Evolutionary conservation across 2,329 filamentous ascomycete genomes (phyloP).

Genomic region (Pochonia chlamydosporia): DNA sequence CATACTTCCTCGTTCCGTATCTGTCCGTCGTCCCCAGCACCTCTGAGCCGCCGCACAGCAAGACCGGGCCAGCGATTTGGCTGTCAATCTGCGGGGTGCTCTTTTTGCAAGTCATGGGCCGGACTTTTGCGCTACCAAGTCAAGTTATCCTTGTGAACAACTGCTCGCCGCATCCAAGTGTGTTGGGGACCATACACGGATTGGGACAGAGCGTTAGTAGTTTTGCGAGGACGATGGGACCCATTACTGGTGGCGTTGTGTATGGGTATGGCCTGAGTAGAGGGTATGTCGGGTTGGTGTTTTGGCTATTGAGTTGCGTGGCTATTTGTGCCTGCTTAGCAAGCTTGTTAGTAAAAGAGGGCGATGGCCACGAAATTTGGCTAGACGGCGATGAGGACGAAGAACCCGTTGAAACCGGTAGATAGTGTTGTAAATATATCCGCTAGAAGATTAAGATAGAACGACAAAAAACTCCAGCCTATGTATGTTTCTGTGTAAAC

Average conservation of each 20-base stretch:
- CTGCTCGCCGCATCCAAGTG: slow-evolving; percentile 41
- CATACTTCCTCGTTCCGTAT: slow-evolving; percentile 66
- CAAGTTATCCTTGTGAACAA: slow-evolving; percentile 43
- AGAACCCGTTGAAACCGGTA: slow-evolving; percentile 6
- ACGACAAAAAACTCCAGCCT: neutral
- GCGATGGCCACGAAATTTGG: slow-evolving; percentile 60
- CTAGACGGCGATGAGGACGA: slow-evolving; percentile 54
- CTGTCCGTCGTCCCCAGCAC: slow-evolving; percentile 60
- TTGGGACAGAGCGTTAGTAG: slow-evolving; percentile 53
- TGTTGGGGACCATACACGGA: slow-evolving; percentile 43
- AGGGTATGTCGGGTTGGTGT: slow-evolving; percentile 50
- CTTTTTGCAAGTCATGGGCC: slow-evolving; percentile 57
- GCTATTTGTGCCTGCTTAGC: slow-evolving; percentile 43
- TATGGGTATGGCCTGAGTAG: slow-evolving; percentile 53
- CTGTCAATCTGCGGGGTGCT: slow-evolving; percentile 56
- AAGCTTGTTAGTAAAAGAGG: slow-evolving; percentile 53
- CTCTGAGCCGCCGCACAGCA: slow-evolving; percentile 38
- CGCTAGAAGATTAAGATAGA: neutral
- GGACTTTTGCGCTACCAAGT: slow-evolving; percentile 54
- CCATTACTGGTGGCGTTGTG: slow-evolving; percentile 52
- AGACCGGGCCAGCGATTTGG: slow-evolving; percentile 57
- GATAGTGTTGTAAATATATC: neutral
- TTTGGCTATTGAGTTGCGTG: slow-evolving; percentile 39
- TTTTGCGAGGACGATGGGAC: slow-evolving; percentile 53
- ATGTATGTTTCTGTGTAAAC: neutral